Evolutionary conservation across 2,329 filamentous ascomycete species (phyloP), one percentile per base, ranked within the genome.

Genomic region (Apiospora rasikravindrae): DNA sequence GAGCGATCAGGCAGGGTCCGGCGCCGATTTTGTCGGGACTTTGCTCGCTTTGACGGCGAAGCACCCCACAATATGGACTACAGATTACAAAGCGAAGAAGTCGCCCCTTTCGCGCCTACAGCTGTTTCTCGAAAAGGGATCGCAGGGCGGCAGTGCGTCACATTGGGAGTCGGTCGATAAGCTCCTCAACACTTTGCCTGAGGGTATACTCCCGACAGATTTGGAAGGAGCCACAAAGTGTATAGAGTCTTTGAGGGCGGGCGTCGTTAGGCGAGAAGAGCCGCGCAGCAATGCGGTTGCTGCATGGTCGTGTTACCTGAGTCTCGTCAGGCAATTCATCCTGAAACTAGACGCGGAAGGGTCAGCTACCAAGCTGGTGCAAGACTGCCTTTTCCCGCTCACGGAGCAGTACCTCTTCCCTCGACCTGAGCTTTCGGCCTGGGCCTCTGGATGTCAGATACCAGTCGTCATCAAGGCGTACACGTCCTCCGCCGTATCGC

Each of bases 121-220:
- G 69, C 85, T 90, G 11, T 96, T 97, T 76, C 84, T 98, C 8
- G 91, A 93, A 74, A 93, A 91, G 77, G 96, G 96, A 2, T 97
- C 96, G 0, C 94, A 98, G 78, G 89, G 91, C n/a, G 92, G 93
- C 3, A 85, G 90, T 0, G 83, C 87, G 4, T 88, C 87, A 13
- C 98, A 92, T 78, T 99, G 96, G 96, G 82, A 86, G 37, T 89
- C 88, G 22, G 80, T 97, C 44, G 85, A 88, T 51, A 84, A 86
- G 42, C 82, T 98, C 0, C 79, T 98, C 7, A 84, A 88, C 29
- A 80, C 89, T 0, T 78, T 96, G 1, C 85, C 92, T 53, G 74
- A 79, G 0, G 82, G 75, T 2, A 80, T 91, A 0, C 79, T 96
- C 1, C 85, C 92, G 68, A 76, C 81, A 2, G 82, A 88, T 19